Percentiles rank a stretch among this genome's conserved stretches.
Conservation (phyloP, 176 grass and related monocot species). For the barley (Hordeum vulgare) region DNA sequence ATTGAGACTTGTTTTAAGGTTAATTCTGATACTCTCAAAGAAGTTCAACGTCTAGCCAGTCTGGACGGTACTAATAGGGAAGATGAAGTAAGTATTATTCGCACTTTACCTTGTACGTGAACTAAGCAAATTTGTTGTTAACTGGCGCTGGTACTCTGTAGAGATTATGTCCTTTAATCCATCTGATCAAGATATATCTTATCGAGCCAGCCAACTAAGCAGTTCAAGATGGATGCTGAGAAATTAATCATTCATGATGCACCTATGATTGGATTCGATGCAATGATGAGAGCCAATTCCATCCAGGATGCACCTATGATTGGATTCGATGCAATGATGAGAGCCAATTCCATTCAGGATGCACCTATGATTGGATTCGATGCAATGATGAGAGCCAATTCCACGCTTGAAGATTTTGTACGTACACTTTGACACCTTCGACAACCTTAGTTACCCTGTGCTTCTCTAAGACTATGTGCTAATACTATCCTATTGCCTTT, state of each 20-base stretch:
- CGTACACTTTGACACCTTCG: slow-evolving; percentile 6
- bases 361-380: slow-evolving; percentile 61
- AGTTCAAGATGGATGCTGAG: slow-evolving; percentile 17
- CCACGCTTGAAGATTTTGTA: slow-evolving; percentile 93
- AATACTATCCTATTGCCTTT: not conserved
- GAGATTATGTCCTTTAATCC: not conserved
- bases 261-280: slow-evolving; percentile 62
- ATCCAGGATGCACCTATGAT: slow-evolving; percentile 35
- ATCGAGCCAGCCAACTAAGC: slow-evolving; percentile 15
- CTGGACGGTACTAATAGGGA: slow-evolving; percentile 33
- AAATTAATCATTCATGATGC: slow-evolving; percentile 23
- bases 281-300: slow-evolving; percentile 61
- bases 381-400: slow-evolving; percentile 65
- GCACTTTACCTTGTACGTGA: not conserved
- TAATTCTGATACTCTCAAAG: slow-evolving; percentile 41
- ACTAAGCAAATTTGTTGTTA: not conserved
- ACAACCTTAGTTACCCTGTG: not conserved
- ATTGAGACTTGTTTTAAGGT: slow-evolving; percentile 24
- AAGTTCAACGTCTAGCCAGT: slow-evolving; percentile 17
- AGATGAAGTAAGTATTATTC: slow-evolving; percentile 1
- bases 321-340: slow-evolving; percentile 63
- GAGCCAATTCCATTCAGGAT: slow-evolving; percentile 48
- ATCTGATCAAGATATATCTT: slow-evolving; percentile 31
- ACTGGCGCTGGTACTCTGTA: not conserved
- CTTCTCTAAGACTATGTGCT: slow-evolving; percentile 3